Percentiles rank a stretch among this genome's conserved stretches.
Evolutionary conservation across 495 filamentous ascomycete genomes (phyloP).

Genomic region (Penicillium daleae): DNA sequence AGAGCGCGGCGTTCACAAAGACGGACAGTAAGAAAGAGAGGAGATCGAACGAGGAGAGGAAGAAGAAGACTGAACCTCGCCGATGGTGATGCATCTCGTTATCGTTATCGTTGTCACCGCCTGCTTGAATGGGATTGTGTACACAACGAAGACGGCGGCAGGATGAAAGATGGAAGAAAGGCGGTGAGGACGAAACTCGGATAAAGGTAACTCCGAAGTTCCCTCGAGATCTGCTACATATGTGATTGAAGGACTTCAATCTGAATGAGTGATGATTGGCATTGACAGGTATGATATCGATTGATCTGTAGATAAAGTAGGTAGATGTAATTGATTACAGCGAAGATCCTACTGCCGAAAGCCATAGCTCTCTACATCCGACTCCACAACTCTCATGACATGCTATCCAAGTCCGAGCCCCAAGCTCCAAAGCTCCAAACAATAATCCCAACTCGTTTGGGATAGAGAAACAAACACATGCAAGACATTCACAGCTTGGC

Average conservation of each 20-base stretch:
- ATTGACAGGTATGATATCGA: not conserved
- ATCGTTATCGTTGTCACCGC: conserved; percentile 28
- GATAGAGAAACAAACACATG: conserved; percentile 9
- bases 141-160: not conserved
- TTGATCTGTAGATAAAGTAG: not conserved
- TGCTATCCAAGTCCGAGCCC: conserved; percentile 10
- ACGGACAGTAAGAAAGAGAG: not conserved
- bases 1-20: not conserved
- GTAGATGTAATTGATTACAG: conserved; percentile 2
- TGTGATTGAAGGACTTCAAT: not conserved
- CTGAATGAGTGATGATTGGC: not conserved
- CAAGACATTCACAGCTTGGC: conserved; percentile 65
- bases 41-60: not conserved
- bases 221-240: no score
- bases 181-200: not conserved
- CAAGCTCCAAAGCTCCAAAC: conserved; percentile 15
- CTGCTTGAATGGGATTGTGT: conserved; percentile 7
- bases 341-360: not conserved
- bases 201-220: no score
- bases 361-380: conserved; percentile 8
- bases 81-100: conserved; percentile 13
- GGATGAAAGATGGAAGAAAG: not conserved
- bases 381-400: conserved; percentile 18
- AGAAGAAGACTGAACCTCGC: not conserved
- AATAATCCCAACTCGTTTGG: conserved; percentile 11